phyloP scores from a whole-genome alignment of 2,329 filamentous ascomycete genomes.

The Pseudopithomyces maydicus region DNA sequence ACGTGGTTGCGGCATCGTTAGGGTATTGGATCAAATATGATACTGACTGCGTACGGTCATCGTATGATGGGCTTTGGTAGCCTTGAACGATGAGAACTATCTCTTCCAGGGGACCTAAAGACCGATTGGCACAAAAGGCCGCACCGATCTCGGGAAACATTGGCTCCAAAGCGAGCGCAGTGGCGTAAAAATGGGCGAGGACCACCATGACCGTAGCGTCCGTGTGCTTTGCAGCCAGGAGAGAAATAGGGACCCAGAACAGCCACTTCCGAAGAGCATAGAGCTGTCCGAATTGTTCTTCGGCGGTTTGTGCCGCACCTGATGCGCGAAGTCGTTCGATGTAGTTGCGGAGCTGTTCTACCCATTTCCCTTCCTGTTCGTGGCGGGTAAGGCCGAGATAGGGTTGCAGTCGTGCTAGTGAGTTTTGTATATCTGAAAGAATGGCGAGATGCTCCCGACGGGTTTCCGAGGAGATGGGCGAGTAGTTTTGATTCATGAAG shows the following conservation, averaged over 20 bases:
- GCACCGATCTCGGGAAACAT: constrained; percentile 91
- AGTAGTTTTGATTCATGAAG: constrained; percentile 68
- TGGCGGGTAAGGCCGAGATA: constrained; percentile 46
- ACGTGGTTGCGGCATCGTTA: constrained; percentile 48
- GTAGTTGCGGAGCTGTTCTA: constrained; percentile 54
- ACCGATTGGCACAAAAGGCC: constrained; percentile 73
- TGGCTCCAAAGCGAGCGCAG: constrained; percentile 84
- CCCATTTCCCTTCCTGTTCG: constrained; percentile 55
- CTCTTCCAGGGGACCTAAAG: constrained; percentile 81
- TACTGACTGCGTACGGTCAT: constrained; percentile 49
- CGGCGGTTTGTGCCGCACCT: constrained; percentile 58
- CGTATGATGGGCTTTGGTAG: constrained; percentile 46
- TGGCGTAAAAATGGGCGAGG: constrained; percentile 89
- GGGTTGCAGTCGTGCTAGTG: constrained; percentile 51
- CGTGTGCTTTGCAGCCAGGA: constrained; percentile 75
- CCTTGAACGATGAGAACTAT: constrained; percentile 75
- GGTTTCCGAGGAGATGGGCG: constrained; percentile 62
- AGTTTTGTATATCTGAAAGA: constrained; percentile 48
- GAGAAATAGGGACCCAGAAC: constrained; percentile 90
- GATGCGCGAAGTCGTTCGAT: constrained; percentile 51
- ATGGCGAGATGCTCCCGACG: constrained; percentile 61
- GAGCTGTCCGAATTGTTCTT: constrained; percentile 87
- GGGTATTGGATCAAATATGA: constrained; percentile 54
- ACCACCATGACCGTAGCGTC: constrained; percentile 81
- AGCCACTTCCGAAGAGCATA: constrained; percentile 90